Evolutionary conservation across 2,329 filamentous ascomycete genomes (phyloP).

Genomic region (Pseudogymnoascus sp.): DNA sequence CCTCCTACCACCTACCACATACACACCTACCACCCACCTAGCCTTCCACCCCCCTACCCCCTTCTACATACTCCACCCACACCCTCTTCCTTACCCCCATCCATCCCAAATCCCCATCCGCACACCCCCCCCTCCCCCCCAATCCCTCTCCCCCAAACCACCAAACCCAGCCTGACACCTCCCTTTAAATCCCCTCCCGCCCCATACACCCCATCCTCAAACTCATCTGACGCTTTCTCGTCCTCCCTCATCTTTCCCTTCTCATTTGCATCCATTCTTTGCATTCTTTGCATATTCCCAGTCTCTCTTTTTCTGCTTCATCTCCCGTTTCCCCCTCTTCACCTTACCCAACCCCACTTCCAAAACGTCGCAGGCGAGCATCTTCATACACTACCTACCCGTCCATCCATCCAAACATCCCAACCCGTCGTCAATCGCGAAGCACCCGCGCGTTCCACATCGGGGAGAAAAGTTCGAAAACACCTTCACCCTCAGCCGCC

Average conservation of each 20-base stretch:
- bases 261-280: not conserved
- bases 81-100: too few species aligned
- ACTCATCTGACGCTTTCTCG: conserved; percentile 9
- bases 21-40: too few species aligned
- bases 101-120: too few species aligned
- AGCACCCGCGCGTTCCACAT: conserved; percentile 15
- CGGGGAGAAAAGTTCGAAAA: not conserved
- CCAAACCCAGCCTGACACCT: conserved; percentile 6
- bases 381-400: conserved; percentile 12
- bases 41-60: too few species aligned
- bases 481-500: not conserved
- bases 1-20: too few species aligned
- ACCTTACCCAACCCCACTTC: conserved; percentile 22
- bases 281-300: conserved; percentile 9
- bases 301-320: conserved; percentile 22
- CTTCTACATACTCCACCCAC: too few species aligned
- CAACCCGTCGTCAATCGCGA: conserved; percentile 22
- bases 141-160: too few species aligned
- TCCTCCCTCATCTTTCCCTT: conserved; percentile 14
- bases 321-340: conserved; percentile 20
- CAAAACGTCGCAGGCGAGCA: conserved; percentile 13
- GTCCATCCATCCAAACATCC: not conserved
- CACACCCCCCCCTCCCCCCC: too few species aligned
- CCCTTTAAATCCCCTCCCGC: conserved; percentile 1
- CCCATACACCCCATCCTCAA: conserved; percentile 1